Base-by-base conservation (phyloP, 805 yeast genomes). In the Kockiozyma suomiensis region DNA sequence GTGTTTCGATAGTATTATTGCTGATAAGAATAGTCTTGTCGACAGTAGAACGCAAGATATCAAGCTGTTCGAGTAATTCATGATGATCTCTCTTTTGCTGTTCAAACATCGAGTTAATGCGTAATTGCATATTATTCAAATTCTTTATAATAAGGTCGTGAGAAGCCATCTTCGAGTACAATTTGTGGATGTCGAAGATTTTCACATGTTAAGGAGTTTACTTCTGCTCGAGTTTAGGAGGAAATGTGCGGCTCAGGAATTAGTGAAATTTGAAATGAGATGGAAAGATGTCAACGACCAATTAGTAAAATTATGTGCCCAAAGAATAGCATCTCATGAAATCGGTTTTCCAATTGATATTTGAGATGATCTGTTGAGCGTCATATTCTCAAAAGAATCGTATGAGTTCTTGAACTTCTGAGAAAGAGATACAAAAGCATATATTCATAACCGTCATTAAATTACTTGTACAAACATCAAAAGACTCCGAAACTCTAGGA, bases 41-140 rank as follows among this genome's bases (percentile, higher is more conserved):
- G 33, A 30, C n/a, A 2, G 32, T 25, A 35, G 53, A 7, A 19
- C 15, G 17, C 10, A 49, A n/a, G 5, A 3, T 17, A 21, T 33
- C 43, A 8, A 50, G 28, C 42, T 52, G 50, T 10, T 30, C 23
- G 15, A 13, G 42, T 26, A 52, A 19, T 10, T 19, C 10, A 13
- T 42, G 28, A 33, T 43, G 42, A 33, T 52, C 56, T 21, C 50
- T 42, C 17, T 52, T 42, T 17, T 52, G 56, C n/a, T 26, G 35
- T 15, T 52, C 50, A 32, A 35, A 43, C 4, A 43, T 43, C 26
- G 23, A 30, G 15, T 28, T 26, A 5, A 42, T 32, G 23, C 33
- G 42, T 4, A 4, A 13, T 15, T 43, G 50, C 19, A 52, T 17
- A 5, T 25, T 17, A 17, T 52, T 21, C 13, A 49, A 13, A 13